Base-by-base conservation (phyloP, 805 yeast genomes). In the Ogataea saltuana region DNA sequence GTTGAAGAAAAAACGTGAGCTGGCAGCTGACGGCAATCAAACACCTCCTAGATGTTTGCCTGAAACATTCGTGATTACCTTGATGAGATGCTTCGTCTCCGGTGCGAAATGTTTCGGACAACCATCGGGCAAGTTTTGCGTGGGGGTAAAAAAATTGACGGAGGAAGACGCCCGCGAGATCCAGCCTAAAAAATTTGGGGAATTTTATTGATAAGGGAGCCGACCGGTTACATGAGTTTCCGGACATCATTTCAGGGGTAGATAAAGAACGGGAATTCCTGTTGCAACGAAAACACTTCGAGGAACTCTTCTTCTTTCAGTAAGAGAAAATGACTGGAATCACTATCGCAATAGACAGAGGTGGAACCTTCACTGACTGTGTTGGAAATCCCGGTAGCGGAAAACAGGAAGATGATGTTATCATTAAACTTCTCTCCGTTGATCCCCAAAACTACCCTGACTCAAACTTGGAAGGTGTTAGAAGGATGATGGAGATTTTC, bases 311-410 rank as follows among this genome's bases (percentile, higher is more conserved):
- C n/a, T n/a, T n/a, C n/a, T n/a, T n/a, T n/a, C n/a, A n/a, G n/a
- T n/a, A n/a, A n/a, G n/a, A n/a, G n/a, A n/a, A 22, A 37, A 38
- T 38, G 41, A 19, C 18, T 4, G 55, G 54, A 38, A 59, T 63
- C 33, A 59, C 64, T 44, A 70, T 71, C 11, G 73, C 76, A 5
- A 66, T 71, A 22, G 76, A 72, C 30, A 49, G 90, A 46, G 97
- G 97, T 48, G 97, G 97, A 39, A 89, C 97, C 0, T 88, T 88
- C 68, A 87, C 96, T 0, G 96, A 86, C 56, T 71, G 83, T 63
- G 62, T 79, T 44, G 75, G 72, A 9, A 69, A 68, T 46, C 59
- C 72, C 50, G 65, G 87, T 71, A 58, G 70, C 12, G 73, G 72
- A 30, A 64, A 73, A 49, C 65, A 63, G 22, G 70, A 71, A 28